Percentiles rank a stretch among this genome's conserved stretches.
These are phyloP conservation scores for Yarrowia sp. DNA, from an alignment of 805 yeast species.

Conservation along the genomic window DNA sequence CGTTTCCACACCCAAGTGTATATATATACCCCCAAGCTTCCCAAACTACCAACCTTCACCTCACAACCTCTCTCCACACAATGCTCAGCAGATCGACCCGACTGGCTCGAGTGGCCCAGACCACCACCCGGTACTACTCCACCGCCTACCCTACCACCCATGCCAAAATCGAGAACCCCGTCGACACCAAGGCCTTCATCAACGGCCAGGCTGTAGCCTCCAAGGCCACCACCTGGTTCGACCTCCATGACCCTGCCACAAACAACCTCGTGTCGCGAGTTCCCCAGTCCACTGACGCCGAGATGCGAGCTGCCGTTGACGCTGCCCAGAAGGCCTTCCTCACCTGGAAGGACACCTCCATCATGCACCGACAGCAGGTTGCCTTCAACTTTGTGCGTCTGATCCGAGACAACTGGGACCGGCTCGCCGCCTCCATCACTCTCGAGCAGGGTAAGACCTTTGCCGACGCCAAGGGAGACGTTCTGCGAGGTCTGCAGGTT, in stretches of 20 bases:
- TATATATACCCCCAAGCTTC: background rate
- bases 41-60: background rate
- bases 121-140: background rate
- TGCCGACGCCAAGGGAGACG: constrained; percentile 72
- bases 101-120: constrained; percentile 16
- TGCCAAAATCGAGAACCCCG: constrained; percentile 35
- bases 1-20: background rate
- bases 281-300: constrained; percentile 67
- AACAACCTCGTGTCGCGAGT: constrained; percentile 61
- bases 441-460: constrained; percentile 76
- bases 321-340: constrained; percentile 63
- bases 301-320: constrained; percentile 61
- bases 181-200: constrained; percentile 40
- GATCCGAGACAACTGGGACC: constrained; percentile 61
- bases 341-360: constrained; percentile 50
- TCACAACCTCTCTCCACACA: background rate
- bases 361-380: constrained; percentile 55
- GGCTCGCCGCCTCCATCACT: constrained; percentile 61
- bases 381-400: constrained; percentile 66
- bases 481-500: constrained; percentile 70
- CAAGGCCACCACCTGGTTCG: constrained; percentile 57
- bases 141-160: constrained; percentile 33
- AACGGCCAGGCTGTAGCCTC: constrained; percentile 52
- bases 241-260: constrained; percentile 74
- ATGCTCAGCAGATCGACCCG: constrained; percentile 20